Percentiles rank a stretch among this genome's conserved stretches.
phyloP scores from a whole-genome alignment of 805 yeast genomes.

The Wickerhamiella sergipiensis region DNA sequence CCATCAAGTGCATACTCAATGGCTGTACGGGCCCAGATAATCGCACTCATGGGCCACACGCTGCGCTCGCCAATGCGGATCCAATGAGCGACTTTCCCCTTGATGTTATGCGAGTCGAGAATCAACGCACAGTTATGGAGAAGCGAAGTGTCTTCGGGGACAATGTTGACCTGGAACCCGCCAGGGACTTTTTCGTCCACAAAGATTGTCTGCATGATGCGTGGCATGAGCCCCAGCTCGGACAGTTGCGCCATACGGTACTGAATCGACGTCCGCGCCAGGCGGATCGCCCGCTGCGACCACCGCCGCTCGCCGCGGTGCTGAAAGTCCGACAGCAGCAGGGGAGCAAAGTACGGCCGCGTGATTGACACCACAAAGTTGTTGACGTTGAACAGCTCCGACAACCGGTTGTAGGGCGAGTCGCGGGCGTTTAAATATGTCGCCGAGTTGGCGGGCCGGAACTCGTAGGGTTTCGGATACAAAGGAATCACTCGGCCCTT shows the following conservation, averaged over 20 bases:
- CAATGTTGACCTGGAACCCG: conserved; percentile 76
- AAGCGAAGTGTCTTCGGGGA: conserved; percentile 67
- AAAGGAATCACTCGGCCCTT: conserved; percentile 29
- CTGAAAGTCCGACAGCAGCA: conserved; percentile 68
- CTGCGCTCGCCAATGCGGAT: conserved; percentile 79
- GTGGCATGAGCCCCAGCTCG: conserved; percentile 60
- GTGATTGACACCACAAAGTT: conserved; percentile 86
- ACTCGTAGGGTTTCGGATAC: conserved; percentile 13
- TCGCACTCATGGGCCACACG: conserved; percentile 81
- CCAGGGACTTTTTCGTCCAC: conserved; percentile 82
- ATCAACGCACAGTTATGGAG: conserved; percentile 60
- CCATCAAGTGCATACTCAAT: conserved; percentile 83
- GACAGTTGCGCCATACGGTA: conserved; percentile 75
- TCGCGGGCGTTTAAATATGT: conserved; percentile 30
- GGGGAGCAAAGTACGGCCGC: conserved; percentile 85
- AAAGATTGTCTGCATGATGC: conserved; percentile 56
- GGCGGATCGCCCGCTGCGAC: conserved; percentile 34
- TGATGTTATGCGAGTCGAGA: conserved; percentile 57
- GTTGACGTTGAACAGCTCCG: conserved; percentile 89
- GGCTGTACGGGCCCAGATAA: conserved; percentile 76
- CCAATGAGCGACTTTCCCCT: conserved; percentile 77
- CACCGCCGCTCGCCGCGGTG: conserved; percentile 36
- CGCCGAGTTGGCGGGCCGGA: conserved; percentile 30
- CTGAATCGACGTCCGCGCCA: conserved; percentile 63
- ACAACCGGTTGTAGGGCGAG: conserved; percentile 73